These are phyloP conservation scores for Aaosphaeria arxii DNA, from an alignment of 2,329 filamentous ascomycete genomes.

Conservation along the genomic window DNA sequence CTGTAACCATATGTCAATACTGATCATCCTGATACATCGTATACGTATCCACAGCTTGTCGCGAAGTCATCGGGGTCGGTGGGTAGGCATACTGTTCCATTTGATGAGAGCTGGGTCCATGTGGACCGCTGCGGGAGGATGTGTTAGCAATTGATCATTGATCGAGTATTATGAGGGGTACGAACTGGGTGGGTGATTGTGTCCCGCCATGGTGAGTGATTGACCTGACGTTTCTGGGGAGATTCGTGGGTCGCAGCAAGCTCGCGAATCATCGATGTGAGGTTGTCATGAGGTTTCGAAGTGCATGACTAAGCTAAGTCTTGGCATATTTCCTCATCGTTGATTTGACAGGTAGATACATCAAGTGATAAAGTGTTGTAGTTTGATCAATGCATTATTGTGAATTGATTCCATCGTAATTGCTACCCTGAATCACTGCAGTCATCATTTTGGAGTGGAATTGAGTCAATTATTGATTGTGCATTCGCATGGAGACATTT, in stretches of 20 bases:
- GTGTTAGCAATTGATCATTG: slow-evolving; percentile 2
- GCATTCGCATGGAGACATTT: too few species aligned
- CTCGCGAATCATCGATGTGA: background rate
- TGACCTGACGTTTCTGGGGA: background rate
- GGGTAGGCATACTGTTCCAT: slow-evolving; percentile 48
- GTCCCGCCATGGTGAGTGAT: slow-evolving; percentile 7
- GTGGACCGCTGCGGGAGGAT: slow-evolving; percentile 42
- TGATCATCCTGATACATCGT: background rate
- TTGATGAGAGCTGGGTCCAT: slow-evolving; percentile 56
- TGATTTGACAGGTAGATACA: too few species aligned
- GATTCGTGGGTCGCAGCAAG: slow-evolving; percentile 1
- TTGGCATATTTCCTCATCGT: background rate
- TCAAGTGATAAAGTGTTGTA: too few species aligned
- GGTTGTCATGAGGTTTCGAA: background rate
- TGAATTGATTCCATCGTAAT: too few species aligned
- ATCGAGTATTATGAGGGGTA: background rate
- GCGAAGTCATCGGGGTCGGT: too few species aligned
- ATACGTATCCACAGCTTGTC: background rate
- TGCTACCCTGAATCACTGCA: too few species aligned
- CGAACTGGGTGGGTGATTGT: slow-evolving; percentile 1
- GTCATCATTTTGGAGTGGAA: too few species aligned
- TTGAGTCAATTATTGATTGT: too few species aligned
- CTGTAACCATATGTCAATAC: slow-evolving; percentile 45
- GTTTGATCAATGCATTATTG: too few species aligned
- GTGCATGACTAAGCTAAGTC: background rate